Percentiles rank a stretch among this genome's conserved stretches.
Evolutionary conservation across 345 rosid species (phyloP).

Genomic region (Excoecaria cochinchinensis): DNA sequence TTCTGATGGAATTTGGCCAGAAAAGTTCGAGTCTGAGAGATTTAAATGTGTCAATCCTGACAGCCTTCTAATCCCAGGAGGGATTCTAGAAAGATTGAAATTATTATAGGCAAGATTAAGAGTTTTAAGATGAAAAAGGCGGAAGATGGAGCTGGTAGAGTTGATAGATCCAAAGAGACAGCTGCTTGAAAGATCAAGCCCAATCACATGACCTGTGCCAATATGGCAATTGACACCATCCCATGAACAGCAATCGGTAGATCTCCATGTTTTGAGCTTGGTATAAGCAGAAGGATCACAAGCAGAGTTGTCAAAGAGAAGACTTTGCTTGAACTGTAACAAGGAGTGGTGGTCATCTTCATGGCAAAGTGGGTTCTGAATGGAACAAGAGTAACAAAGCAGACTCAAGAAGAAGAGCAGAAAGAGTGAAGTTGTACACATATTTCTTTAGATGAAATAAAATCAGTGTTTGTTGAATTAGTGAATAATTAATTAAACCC

Average conservation of each 20-base stretch:
- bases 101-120: neutral
- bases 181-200: neutral
- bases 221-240: neutral
- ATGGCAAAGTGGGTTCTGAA: neutral
- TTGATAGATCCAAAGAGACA: neutral
- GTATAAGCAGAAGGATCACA: neutral
- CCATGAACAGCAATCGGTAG: conserved; percentile 1
- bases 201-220: neutral
- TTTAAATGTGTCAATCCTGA: too few species aligned
- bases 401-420: too few species aligned
- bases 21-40: neutral
- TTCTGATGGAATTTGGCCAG: neutral
- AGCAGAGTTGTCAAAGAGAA: neutral
- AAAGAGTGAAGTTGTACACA: too few species aligned
- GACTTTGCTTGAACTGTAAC: neutral
- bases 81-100: too few species aligned
- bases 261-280: neutral
- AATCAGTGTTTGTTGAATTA: too few species aligned
- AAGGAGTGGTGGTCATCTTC: neutral
- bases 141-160: neutral
- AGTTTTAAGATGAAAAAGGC: neutral
- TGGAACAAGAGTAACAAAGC: neutral
- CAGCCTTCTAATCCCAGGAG: too few species aligned
- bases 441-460: too few species aligned
- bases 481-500: too few species aligned